Evolutionary conservation across 805 yeast species (phyloP).

Genomic region (Metschnikowia cerradonensis): DNA sequence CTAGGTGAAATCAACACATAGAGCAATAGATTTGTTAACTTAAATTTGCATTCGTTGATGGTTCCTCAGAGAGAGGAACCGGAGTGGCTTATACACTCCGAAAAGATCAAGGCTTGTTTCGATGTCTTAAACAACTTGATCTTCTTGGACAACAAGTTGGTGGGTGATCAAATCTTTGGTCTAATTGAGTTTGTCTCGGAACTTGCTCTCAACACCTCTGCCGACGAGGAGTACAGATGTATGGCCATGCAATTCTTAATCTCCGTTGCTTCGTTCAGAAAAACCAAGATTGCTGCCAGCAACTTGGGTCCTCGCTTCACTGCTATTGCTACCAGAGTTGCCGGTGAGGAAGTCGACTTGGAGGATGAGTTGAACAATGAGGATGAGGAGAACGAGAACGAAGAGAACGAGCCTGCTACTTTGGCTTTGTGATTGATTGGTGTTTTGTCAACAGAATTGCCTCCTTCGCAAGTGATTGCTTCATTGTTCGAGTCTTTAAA

Average conservation of each 20-base stretch:
- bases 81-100: conserved; percentile 27
- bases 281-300: conserved; percentile 70
- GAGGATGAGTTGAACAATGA: conserved; percentile 75
- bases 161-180: conserved; percentile 69
- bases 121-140: conserved; percentile 80
- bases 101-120: conserved; percentile 69
- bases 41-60: too few species aligned
- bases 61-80: too few species aligned
- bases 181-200: conserved; percentile 72
- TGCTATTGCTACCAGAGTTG: conserved; percentile 66
- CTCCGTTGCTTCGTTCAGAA: conserved; percentile 74
- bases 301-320: conserved; percentile 83
- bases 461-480: conserved; percentile 86
- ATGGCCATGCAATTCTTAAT: conserved; percentile 82
- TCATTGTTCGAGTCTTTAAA: conserved; percentile 69
- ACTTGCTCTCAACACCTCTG: conserved; percentile 57
- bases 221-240: conserved; percentile 79
- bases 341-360: conserved; percentile 71
- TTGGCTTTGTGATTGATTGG: conserved; percentile 79
- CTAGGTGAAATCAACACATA: too few species aligned
- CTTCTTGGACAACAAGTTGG: conserved; percentile 68
- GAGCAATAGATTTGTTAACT: too few species aligned
- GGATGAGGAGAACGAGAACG: conserved; percentile 90
- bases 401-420: conserved; percentile 75
- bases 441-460: conserved; percentile 77